These are phyloP conservation scores for Fraxinus dipetala DNA, from an alignment of 305 asterid genomes.

Conservation along the genomic window DNA sequence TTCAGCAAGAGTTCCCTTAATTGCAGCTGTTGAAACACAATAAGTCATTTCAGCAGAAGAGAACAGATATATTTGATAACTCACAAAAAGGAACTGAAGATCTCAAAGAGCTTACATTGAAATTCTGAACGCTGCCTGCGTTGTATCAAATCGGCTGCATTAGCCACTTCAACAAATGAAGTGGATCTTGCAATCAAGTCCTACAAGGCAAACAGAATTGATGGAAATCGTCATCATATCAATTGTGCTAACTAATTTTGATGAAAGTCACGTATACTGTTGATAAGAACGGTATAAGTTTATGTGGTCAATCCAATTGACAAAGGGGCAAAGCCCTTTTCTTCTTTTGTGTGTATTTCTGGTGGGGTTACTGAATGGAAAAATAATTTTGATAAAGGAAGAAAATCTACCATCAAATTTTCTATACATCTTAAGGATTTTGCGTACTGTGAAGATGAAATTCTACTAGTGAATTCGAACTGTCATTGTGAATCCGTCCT, in stretches of 20 bases:
- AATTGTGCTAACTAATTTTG: constrained; percentile 7
- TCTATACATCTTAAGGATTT: background rate
- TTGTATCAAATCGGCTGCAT: constrained; percentile 88
- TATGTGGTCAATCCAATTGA: background rate
- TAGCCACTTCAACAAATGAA: constrained; percentile 59
- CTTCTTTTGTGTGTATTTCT: background rate
- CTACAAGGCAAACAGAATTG: constrained; percentile 46
- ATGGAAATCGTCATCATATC: constrained; percentile 37
- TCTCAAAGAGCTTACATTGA: constrained; percentile 51
- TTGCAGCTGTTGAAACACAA: constrained; percentile 46
- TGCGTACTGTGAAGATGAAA: background rate
- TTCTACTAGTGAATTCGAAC: background rate
- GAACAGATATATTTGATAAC: background rate
- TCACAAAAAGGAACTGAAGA: background rate
- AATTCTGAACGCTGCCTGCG: constrained; percentile 84
- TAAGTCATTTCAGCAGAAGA: constrained; percentile 13
- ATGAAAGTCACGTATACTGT: background rate
- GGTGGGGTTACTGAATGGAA: background rate
- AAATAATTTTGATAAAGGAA: background rate
- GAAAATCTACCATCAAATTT: background rate
- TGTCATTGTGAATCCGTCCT: background rate
- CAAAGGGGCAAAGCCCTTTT: background rate
- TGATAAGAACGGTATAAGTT: background rate
- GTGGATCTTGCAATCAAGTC: constrained; percentile 73
- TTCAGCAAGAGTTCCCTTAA: constrained; percentile 48